Evolutionary conservation across 306 rosid genomes (phyloP), one percentile per base, ranked within the genome.

Genomic region (Geum urbanum): DNA sequence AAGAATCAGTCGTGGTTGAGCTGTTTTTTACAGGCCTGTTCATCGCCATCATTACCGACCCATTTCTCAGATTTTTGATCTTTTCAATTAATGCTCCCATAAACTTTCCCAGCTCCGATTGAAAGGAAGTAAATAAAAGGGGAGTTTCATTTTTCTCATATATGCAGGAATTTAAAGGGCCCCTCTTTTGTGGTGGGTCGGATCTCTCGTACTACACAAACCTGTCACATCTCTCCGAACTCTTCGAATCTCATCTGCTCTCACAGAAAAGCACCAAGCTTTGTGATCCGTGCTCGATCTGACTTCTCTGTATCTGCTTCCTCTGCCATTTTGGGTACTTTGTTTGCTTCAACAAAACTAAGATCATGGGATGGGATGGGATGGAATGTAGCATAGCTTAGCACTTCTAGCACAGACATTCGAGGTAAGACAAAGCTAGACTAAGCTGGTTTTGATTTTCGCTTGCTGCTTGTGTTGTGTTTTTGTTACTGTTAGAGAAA

Each of bases 161-260:
- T 70, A 6, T 14, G 43, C 43, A 58, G 75, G 66, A 81, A 85
- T 69, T 82, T 66, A 53, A 67, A 79, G 86, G 79, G 85, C 44
- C 74, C 80, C 74, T 71, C 78, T 72, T 70, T 75, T 72, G 50
- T 82, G 77, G 77, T 81, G 92, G 90, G 86, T 92, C 86, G 82
- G 92, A 90, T 88, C 89, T 88, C 89, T 86, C 88, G 88, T 81
- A 83, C 95, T 80, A 65, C 64, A 55, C 46, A 54, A 82, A 83
- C 78, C 90, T 86, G 84, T 89, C 96, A 86, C 92, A 86, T 86
- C 96, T 32, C 37, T 79, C 82, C 15, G 65, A 76, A 54, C 84
- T 64, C 82, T 79, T 79, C 76, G 78, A 78, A 81, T 77, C 82
- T 77, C 77, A 71, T 65, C 72, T 78, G 82, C 70, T 80, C 67